Base-by-base conservation (phyloP, 768 basidiomycete genomes). In the Amanita fuliginea region DNA sequence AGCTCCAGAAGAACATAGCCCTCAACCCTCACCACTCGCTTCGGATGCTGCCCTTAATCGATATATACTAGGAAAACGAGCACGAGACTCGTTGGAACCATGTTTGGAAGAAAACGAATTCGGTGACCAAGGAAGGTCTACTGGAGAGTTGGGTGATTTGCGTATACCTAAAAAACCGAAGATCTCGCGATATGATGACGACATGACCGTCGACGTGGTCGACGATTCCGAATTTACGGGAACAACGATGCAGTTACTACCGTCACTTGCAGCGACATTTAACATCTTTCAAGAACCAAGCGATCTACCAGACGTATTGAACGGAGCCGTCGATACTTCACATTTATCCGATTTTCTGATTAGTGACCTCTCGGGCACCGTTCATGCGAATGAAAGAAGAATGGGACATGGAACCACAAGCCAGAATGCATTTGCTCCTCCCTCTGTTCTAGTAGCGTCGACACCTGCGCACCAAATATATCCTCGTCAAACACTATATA, bases 351-450 rank as follows among this genome's bases (percentile, higher is more conserved):
- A 74, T 44, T 72, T 74, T 49, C 80, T 78, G 55, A 63, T 65
- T 3, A 60, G 68, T 14, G 52, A 69, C 3, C 69, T 77, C 10
- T 69, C 72, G 40, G 57, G 59, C 21, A 55, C 61, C 39, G 60
- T 54, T 41, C 55, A 47, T 48, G 54, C n/a, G n/a, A n/a, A 49
- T 32, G 50, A 64, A 6, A 78, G 74, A 7, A 78, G 74, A 53
- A 73, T 75, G 30, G 71, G 73, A 21, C 65, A 70, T 43, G 73
- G 72, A 10, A 56, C 69, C 2, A 80, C 80, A 60, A 81, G 78
- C 56, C 73, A 71, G 33, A 69, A 73, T 40, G 71, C 71, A 1
- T 81, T 81, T 56, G 67, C 61, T 51, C 80, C 78, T 55, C 63
- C 67, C 42, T 78, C 76, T 55, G 63, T 71, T 26, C 74, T 75